A percentile compares a stretch with the other conserved stretches of the same genome.
These are phyloP conservation scores for Letharia columbiana DNA, from an alignment of 495 filamentous ascomycete genomes.

Conservation along the genomic window DNA sequence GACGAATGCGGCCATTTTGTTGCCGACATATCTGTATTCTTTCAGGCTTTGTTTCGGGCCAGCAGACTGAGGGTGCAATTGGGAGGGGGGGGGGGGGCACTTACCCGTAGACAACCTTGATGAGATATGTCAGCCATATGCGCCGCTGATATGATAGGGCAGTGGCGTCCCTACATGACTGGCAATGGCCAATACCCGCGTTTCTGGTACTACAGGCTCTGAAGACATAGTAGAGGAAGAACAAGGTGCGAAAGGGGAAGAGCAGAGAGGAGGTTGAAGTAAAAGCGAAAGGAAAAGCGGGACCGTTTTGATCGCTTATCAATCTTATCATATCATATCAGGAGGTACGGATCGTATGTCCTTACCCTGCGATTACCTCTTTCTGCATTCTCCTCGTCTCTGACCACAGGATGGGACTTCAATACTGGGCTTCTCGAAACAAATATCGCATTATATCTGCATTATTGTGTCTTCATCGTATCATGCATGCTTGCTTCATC, in stretches of 20 bases:
- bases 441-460: neutral
- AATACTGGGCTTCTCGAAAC: neutral
- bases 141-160: conserved; percentile 11
- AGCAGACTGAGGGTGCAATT: neutral
- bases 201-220: conserved; percentile 62
- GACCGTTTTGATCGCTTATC: conserved; percentile 8
- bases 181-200: conserved; percentile 81
- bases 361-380: too few relatives aligned
- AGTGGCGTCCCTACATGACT: conserved; percentile 74
- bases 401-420: neutral
- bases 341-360: neutral
- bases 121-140: conserved; percentile 21
- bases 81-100: conserved; percentile 23
- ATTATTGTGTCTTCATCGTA: neutral
- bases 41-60: neutral
- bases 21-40: conserved; percentile 76
- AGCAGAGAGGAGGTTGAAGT: neutral
- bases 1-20: conserved; percentile 87
- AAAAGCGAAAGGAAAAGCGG: neutral
- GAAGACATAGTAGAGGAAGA: conserved; percentile 17
- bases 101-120: conserved; percentile 72
- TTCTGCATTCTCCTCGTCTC: too few relatives aligned
- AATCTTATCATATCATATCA: neutral
- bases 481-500: neutral
- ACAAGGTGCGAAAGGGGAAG: neutral